Evolutionary conservation across 2,329 filamentous ascomycete species (phyloP).

Genomic region (Cercospora sp.): DNA sequence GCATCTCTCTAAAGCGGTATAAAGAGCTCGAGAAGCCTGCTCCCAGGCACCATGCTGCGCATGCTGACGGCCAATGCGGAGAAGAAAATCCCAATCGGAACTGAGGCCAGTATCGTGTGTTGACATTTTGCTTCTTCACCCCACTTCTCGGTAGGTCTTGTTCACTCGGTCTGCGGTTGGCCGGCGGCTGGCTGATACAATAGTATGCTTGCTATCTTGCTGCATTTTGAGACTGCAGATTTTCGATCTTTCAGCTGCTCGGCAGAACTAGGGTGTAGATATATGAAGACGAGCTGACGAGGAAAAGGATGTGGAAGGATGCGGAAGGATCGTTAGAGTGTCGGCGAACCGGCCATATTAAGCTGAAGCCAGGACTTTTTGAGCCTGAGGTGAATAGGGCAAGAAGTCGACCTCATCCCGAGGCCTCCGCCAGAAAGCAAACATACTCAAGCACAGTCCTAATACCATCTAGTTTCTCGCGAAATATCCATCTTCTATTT

Average conservation of each 20-base stretch:
- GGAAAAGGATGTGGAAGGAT: neutral
- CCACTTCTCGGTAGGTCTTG: neutral
- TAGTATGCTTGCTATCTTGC: neutral
- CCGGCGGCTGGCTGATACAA: neutral
- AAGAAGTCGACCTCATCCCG: neutral
- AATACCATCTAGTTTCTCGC: accelerated
- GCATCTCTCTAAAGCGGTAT: neutral
- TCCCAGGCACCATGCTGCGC: neutral
- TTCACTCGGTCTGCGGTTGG: neutral
- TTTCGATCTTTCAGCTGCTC: neutral
- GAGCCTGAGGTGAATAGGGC: neutral
- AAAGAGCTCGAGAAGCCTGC: neutral
- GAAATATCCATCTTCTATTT: neutral
- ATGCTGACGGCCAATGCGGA: neutral
- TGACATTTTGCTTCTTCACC: neutral
- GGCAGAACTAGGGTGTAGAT: neutral
- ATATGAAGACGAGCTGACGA: neutral
- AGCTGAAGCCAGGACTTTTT: neutral
- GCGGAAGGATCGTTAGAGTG: neutral
- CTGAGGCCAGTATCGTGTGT: neutral
- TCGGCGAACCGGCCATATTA: neutral
- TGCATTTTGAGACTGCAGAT: neutral
- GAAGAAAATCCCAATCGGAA: neutral
- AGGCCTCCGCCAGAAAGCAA: neutral
- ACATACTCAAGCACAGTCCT: neutral